Evolutionary conservation across 768 basidiomycete species (phyloP).

Genomic region (Scleroderma citrinum): DNA sequence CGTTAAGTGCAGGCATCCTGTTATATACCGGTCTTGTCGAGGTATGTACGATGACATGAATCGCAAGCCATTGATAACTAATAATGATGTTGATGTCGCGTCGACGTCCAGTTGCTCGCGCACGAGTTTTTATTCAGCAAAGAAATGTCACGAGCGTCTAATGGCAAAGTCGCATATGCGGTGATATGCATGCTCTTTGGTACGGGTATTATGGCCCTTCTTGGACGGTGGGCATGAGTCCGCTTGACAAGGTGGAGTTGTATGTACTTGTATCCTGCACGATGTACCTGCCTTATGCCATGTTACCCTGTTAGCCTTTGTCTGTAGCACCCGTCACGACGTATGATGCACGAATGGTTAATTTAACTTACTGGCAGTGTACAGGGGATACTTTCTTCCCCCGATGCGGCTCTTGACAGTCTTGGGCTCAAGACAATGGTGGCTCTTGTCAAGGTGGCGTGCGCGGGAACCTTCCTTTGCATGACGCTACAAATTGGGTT

Average conservation of each 20-base stretch:
- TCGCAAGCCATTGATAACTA: neutral
- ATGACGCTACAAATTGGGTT: too few relatives aligned
- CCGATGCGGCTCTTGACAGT: too few relatives aligned
- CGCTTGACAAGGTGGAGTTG: neutral
- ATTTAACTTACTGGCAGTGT: too few relatives aligned
- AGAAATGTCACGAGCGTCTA: slow-evolving; percentile 71
- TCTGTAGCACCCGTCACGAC: too few relatives aligned
- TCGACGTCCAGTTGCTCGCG: slow-evolving; percentile 68
- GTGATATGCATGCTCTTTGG: slow-evolving; percentile 76
- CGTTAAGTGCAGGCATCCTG: slow-evolving; percentile 82
- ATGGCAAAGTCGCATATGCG: slow-evolving; percentile 62
- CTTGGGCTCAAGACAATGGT: too few relatives aligned
- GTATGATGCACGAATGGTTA: too few relatives aligned
- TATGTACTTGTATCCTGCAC: too few relatives aligned
- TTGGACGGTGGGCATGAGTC: slow-evolving; percentile 81
- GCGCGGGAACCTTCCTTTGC: too few relatives aligned
- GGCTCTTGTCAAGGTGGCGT: too few relatives aligned
- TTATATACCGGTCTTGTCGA: slow-evolving; percentile 86
- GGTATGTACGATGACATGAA: slow-evolving; percentile 29
- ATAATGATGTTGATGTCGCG: neutral
- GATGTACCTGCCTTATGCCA: too few relatives aligned
- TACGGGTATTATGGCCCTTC: slow-evolving; percentile 82
- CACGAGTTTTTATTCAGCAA: slow-evolving; percentile 93
- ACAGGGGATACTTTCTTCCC: too few relatives aligned
- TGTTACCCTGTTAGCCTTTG: too few relatives aligned